Conservation (phyloP, 108 stramenopile genomes). For the Seminavis robusta region DNA sequence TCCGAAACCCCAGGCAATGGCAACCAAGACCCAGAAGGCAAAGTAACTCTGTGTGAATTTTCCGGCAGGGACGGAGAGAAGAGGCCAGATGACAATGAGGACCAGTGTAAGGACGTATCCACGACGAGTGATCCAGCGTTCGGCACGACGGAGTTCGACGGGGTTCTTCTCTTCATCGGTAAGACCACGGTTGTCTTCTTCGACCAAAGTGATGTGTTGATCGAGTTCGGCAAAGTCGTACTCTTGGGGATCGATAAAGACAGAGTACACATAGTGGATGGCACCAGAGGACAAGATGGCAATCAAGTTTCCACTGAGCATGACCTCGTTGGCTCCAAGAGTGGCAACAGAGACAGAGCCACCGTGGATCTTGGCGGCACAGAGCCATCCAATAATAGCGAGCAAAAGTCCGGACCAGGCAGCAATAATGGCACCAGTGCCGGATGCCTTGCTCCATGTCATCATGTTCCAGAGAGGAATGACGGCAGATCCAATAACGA, state of each 20-base stretch:
- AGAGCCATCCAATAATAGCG: slow-evolving; percentile 77
- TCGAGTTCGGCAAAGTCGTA: slow-evolving; percentile 72
- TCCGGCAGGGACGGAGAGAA: slow-evolving; percentile 84
- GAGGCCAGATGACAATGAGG: slow-evolving; percentile 86
- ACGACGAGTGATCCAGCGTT: slow-evolving; percentile 79
- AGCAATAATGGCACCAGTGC: slow-evolving; percentile 80
- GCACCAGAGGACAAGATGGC: slow-evolving; percentile 74
- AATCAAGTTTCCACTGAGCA: slow-evolving; percentile 89
- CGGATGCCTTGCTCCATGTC: slow-evolving; percentile 82
- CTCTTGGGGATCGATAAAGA: slow-evolving; percentile 77
- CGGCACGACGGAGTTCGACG: slow-evolving; percentile 45
- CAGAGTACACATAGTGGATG: slow-evolving; percentile 70
- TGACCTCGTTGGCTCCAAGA: slow-evolving; percentile 83
- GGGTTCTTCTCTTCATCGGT: slow-evolving; percentile 57
- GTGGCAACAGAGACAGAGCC: slow-evolving; percentile 56
- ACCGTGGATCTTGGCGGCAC: slow-evolving; percentile 50
- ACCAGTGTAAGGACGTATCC: slow-evolving; percentile 78
- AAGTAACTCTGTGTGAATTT: slow-evolving; percentile 81
- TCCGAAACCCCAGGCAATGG: slow-evolving; percentile 86
- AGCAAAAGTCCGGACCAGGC: slow-evolving; percentile 76
- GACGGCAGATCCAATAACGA: slow-evolving; percentile 90
- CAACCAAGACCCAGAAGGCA: slow-evolving; percentile 88
- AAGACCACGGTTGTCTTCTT: slow-evolving; percentile 70
- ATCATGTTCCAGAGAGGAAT: slow-evolving; percentile 87
- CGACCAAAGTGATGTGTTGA: slow-evolving; percentile 63